Conservation (phyloP, 108 stramenopile species). For the Mediolabrus comicus region DNA sequence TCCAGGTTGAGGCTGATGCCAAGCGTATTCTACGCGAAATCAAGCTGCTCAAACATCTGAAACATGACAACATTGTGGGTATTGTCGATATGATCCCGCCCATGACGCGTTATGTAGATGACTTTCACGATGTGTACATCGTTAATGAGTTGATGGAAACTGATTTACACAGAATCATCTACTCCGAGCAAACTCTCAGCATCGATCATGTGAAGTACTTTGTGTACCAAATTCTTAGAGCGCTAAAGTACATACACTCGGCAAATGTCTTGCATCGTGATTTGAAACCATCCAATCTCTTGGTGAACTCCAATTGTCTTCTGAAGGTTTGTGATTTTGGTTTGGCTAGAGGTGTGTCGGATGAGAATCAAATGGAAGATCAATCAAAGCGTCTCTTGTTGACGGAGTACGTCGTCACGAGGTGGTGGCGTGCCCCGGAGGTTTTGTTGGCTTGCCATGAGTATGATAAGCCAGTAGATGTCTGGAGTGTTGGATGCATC, state of each 20-base stretch:
- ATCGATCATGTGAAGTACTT: conserved; percentile 98
- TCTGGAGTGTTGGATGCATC: conserved; percentile 98
- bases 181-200: conserved; percentile 94
- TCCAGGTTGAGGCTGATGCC: conserved; percentile 98
- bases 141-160: conserved; percentile 98
- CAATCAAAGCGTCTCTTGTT: conserved; percentile 74
- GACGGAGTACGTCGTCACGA: conserved; percentile 95
- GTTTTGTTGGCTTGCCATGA: conserved; percentile 99
- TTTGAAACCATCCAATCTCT: conserved; percentile 96
- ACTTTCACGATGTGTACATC: conserved; percentile 98
- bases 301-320: conserved; percentile 99
- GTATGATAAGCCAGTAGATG: conserved; percentile 96
- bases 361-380: conserved; percentile 45
- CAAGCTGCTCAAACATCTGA: conserved; percentile 89
- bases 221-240: conserved; percentile 95
- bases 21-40: conserved; percentile 99
- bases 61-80: conserved; percentile 91
- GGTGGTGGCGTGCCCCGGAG: conserved; percentile 99
- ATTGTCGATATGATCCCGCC: conserved; percentile 90
- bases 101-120: conserved; percentile 77
- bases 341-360: conserved; percentile 88
- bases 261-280: conserved; percentile 99
- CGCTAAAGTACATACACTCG: conserved; percentile 98
- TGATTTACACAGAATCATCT: conserved; percentile 98
- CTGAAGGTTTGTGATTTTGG: conserved; percentile 99